phyloP scores from a whole-genome alignment of 306 rosid genomes.

The Lathyrus aphaca region DNA sequence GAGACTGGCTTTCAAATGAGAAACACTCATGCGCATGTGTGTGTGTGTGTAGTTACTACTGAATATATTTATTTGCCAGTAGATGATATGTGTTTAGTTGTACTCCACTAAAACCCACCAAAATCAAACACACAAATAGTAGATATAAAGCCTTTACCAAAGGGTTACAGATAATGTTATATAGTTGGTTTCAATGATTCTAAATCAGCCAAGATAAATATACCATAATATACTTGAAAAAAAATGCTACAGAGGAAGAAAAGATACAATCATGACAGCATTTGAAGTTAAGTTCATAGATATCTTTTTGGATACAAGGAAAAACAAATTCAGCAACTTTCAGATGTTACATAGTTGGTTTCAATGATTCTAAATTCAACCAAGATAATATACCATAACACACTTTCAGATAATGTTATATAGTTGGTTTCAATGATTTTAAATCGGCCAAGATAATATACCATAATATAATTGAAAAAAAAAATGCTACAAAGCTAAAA shows the following conservation, averaged over 20 bases:
- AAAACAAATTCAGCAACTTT: too few relatives aligned
- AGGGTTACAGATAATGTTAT: not conserved
- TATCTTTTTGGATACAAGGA: too few relatives aligned
- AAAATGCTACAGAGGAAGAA: too few relatives aligned
- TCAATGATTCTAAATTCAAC: constrained; percentile 15
- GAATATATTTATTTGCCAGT: not conserved
- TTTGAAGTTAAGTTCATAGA: too few relatives aligned
- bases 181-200: constrained; percentile 21
- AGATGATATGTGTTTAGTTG: constrained; percentile 11
- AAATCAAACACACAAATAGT: not conserved
- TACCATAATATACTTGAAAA: not conserved
- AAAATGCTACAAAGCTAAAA: constrained; percentile 1
- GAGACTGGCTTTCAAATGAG: constrained; percentile 12
- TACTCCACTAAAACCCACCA: constrained; percentile 28
- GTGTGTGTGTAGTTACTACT: not conserved
- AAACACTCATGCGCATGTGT: not conserved
- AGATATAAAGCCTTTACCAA: constrained; percentile 9
- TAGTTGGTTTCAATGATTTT: constrained; percentile 19
- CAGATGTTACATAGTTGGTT: not conserved
- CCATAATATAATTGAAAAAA: constrained; percentile 4
- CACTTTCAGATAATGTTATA: not conserved
- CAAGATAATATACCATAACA: constrained; percentile 30
- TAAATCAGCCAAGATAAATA: constrained; percentile 16
- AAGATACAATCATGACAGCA: too few relatives aligned
- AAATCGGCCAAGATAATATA: constrained; percentile 36